Conservation (phyloP, 2,329 filamentous ascomycete species). For the Triangularia verruculosa region DNA sequence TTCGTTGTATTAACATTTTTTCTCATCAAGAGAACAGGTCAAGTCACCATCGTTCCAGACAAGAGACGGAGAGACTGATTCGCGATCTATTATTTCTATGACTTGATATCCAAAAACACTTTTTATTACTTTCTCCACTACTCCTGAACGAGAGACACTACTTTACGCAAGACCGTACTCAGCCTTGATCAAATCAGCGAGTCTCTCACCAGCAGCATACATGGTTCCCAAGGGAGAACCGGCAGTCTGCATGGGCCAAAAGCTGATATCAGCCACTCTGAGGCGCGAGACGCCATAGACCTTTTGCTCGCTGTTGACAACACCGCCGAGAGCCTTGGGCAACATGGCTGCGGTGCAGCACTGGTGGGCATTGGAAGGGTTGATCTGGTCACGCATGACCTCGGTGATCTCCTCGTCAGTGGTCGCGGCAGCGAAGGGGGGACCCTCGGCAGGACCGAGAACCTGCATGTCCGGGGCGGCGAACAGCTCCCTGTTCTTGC, state of each 20-base stretch:
- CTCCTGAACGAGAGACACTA: not conserved
- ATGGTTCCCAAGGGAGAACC: constrained; percentile 27
- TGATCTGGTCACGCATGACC: constrained; percentile 23
- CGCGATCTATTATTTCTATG: not conserved
- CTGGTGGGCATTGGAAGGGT: constrained; percentile 29
- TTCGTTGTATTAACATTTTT: not conserved
- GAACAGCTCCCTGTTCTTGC: constrained; percentile 34
- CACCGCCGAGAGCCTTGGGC: constrained; percentile 18
- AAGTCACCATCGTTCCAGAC: not conserved
- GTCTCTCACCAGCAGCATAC: constrained; percentile 27
- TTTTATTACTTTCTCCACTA: not conserved
- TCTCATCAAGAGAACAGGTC: not conserved
- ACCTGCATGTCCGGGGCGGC: constrained; percentile 31
- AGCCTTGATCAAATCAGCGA: constrained; percentile 28
- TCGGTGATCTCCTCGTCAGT: constrained; percentile 30
- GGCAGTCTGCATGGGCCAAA: constrained; percentile 25
- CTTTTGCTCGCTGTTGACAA: constrained; percentile 20
- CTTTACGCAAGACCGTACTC: not conserved
- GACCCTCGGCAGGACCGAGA: constrained; percentile 31
- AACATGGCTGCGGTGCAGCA: constrained; percentile 30
- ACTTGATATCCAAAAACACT: not conserved
- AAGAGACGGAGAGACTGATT: not conserved
- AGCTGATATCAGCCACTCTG: constrained; percentile 24
- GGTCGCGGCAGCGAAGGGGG: constrained; percentile 28
- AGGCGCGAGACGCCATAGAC: constrained; percentile 22